A percentile compares a stretch with the other conserved stretches of the same genome.
Evolutionary conservation across 371 early-diverging fungal genomes (phyloP).

Genomic region (Mycotypha africana): DNA sequence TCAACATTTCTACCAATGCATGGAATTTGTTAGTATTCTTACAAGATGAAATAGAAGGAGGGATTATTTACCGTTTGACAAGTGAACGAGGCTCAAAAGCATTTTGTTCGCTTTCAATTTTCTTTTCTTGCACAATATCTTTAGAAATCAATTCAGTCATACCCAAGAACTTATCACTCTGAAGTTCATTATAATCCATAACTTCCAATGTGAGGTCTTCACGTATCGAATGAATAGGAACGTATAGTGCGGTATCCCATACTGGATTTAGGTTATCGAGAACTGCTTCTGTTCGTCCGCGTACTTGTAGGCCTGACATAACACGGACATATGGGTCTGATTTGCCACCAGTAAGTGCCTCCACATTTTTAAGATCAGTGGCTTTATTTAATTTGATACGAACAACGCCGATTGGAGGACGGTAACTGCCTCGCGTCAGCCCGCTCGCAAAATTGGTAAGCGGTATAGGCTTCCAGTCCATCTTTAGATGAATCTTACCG

Average conservation of each 20-base stretch:
- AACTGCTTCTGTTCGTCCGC: constrained; percentile 58
- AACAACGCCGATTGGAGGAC: constrained; percentile 72
- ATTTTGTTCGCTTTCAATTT: constrained; percentile 13
- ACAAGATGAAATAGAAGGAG: too few species aligned
- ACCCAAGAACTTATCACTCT: constrained; percentile 62
- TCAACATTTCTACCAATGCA: constrained; percentile 52
- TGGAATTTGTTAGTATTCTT: constrained; percentile 1
- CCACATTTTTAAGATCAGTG: constrained; percentile 63
- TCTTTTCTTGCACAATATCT: constrained; percentile 17
- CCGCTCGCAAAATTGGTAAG: constrained; percentile 31
- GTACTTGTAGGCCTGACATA: constrained; percentile 47
- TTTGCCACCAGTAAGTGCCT: constrained; percentile 50
- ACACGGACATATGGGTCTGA: constrained; percentile 80
- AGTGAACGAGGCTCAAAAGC: constrained; percentile 21
- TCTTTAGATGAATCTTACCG: constrained; percentile 36
- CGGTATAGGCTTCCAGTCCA: constrained; percentile 41
- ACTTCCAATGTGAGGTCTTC: constrained; percentile 65
- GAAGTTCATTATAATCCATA: constrained; percentile 62
- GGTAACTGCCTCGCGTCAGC: constrained; percentile 20
- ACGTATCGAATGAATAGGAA: constrained; percentile 56
- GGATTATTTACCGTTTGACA: too few species aligned
- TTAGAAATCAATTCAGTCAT: constrained; percentile 28
- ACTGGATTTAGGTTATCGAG: constrained; percentile 67
- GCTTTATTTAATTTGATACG: constrained; percentile 65
- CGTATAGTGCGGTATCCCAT: constrained; percentile 72